phyloP scores from a whole-genome alignment of 225 moss, liverwort and hornwort species.

The Thuidium tamariscinum region DNA sequence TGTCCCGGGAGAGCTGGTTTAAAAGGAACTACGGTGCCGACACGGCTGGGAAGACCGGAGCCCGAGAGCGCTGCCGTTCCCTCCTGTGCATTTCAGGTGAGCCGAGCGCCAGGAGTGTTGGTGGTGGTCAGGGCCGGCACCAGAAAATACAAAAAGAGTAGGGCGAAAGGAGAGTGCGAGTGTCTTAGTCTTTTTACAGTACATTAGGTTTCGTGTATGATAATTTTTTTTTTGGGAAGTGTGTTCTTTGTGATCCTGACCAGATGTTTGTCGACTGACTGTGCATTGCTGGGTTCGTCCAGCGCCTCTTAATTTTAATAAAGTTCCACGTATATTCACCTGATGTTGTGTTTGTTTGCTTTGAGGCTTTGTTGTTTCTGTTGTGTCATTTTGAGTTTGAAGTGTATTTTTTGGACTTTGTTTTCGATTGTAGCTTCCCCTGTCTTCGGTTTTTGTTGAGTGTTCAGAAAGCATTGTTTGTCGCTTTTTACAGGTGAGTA shows the following conservation, averaged over 20 bases:
- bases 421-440: not conserved
- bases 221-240: slow-evolving; percentile 8
- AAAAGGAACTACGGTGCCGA: not conserved
- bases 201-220: slow-evolving; percentile 6
- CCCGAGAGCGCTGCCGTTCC: not conserved
- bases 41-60: not conserved
- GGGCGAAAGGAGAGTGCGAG: not conserved
- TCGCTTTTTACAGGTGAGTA: accelerated
- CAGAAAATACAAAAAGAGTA: slow-evolving; percentile 10
- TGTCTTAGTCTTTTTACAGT: not conserved
- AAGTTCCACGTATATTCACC: not conserved
- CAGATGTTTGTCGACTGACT: not conserved
- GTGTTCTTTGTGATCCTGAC: not conserved
- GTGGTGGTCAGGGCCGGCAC: not conserved
- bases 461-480: too few relatives aligned
- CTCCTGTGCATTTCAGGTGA: too few relatives aligned
- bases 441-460: not conserved
- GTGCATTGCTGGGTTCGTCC: not conserved
- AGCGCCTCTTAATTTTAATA: not conserved
- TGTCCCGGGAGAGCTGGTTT: slow-evolving; percentile 11
- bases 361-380: accelerated
- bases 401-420: too few relatives aligned
- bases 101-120: not conserved
- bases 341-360: too few relatives aligned
- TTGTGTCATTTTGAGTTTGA: not conserved